A percentile compares a stretch with the other conserved stretches of the same genome.
Conservation (phyloP, 306 rosid species). For the Potentilla sterilis region DNA sequence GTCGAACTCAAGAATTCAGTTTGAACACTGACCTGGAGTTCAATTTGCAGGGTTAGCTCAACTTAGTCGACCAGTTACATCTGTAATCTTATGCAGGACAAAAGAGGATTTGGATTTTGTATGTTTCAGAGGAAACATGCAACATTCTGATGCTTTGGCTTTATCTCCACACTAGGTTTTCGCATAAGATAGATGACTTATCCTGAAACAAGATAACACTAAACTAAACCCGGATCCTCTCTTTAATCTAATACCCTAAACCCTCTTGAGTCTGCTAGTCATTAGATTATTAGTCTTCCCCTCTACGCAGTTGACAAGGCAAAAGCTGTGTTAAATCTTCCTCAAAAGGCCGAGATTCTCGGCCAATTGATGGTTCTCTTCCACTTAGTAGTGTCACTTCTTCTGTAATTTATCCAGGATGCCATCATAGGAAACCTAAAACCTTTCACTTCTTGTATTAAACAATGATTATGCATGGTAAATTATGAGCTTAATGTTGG, state of each 20-base stretch:
- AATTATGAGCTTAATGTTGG: slow-evolving; percentile 30
- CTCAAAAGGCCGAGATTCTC: slow-evolving; percentile 45
- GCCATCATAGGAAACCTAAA: slow-evolving; percentile 18
- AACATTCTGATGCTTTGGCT: slow-evolving; percentile 18
- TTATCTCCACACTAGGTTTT: slow-evolving; percentile 18
- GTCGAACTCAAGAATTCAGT: background rate
- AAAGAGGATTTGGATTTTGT: slow-evolving; percentile 10
- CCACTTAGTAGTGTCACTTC: slow-evolving; percentile 31
- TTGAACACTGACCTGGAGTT: background rate
- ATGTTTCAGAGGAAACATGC: slow-evolving; percentile 26
- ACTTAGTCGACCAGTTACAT: background rate
- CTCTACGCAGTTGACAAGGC: slow-evolving; percentile 23
- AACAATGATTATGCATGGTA: slow-evolving; percentile 19
- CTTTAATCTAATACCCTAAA: slow-evolving; percentile 13
- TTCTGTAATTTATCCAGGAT: slow-evolving; percentile 20
- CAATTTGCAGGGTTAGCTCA: background rate
- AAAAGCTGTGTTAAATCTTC: slow-evolving; percentile 11
- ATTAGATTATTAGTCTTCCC: slow-evolving; percentile 21
- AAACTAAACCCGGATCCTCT: slow-evolving; percentile 16
- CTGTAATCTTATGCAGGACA: slow-evolving; percentile 1
- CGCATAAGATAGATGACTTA: slow-evolving; percentile 23
- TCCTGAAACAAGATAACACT: slow-evolving; percentile 23
- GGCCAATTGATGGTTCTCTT: slow-evolving; percentile 35
- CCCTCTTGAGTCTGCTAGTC: slow-evolving; percentile 28
- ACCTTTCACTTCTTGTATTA: slow-evolving; percentile 23